A percentile compares a stretch with the other conserved stretches of the same genome.
These are phyloP conservation scores for Botrytis medusae DNA, from an alignment of 2,329 filamentous ascomycete genomes.

Conservation along the genomic window DNA sequence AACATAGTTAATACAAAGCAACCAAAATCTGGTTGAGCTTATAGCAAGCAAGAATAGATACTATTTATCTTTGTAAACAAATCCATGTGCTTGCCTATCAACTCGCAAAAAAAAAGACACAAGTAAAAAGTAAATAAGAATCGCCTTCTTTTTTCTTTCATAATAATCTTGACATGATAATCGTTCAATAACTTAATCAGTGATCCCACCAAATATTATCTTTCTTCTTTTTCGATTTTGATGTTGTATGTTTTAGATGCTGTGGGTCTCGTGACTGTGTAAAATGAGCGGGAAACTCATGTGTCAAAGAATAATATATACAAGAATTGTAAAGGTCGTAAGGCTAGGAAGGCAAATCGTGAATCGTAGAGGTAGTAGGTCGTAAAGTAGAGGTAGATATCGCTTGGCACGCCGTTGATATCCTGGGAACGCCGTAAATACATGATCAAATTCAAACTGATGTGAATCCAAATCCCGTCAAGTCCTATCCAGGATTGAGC, in stretches of 20 bases:
- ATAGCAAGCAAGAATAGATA: conserved; percentile 20
- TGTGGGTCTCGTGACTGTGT: conserved; percentile 36
- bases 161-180: conserved; percentile 24
- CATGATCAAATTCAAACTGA: conserved; percentile 29
- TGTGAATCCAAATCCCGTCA: conserved; percentile 35
- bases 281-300: conserved; percentile 26
- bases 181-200: conserved; percentile 17
- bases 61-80: conserved; percentile 12
- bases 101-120: conserved; percentile 18
- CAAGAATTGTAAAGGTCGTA: conserved; percentile 29
- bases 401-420: conserved; percentile 28
- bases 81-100: conserved; percentile 10
- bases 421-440: conserved; percentile 34
- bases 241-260: conserved; percentile 20
- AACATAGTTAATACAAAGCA: conserved; percentile 23
- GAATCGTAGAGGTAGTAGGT: conserved; percentile 23
- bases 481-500: conserved; percentile 38
- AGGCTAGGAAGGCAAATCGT: conserved; percentile 29
- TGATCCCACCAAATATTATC: conserved; percentile 14
- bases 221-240: conserved; percentile 19
- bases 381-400: conserved; percentile 23
- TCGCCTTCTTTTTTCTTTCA: conserved; percentile 20
- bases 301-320: conserved; percentile 32
- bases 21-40: conserved; percentile 23
- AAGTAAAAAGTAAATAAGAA: conserved; percentile 17